These are phyloP conservation scores for Chlorella sp. DNA, from an alignment of 139 green algal genomes.

Conservation along the genomic window DNA sequence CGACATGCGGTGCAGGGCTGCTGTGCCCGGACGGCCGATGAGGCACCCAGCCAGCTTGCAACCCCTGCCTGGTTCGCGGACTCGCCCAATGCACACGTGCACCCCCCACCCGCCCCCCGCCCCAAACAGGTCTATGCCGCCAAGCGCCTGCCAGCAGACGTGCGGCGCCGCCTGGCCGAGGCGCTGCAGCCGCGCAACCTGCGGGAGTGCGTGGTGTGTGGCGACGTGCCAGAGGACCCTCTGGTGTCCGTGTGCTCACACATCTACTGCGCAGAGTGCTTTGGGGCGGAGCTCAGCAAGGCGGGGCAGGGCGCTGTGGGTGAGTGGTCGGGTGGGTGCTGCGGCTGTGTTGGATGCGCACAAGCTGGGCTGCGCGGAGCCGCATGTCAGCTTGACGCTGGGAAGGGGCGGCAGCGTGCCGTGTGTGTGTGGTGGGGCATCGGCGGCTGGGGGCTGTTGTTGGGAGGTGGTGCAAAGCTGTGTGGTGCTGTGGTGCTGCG, in stretches of 20 bases:
- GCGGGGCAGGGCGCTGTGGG: slow-evolving; percentile 33
- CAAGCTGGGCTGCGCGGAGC: too few species aligned
- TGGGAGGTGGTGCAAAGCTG: too few species aligned
- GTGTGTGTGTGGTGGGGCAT: neutral
- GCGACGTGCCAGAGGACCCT: slow-evolving; percentile 81
- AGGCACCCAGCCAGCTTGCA: neutral
- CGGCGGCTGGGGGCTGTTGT: too few species aligned
- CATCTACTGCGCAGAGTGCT: slow-evolving; percentile 83
- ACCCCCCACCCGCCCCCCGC: too few species aligned
- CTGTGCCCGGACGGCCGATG: neutral
- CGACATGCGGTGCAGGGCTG: too few species aligned
- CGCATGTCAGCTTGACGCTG: too few species aligned
- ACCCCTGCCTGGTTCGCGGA: neutral
- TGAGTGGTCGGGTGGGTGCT: neutral
- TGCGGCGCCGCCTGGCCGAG: slow-evolving; percentile 50
- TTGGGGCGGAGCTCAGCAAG: slow-evolving; percentile 42
- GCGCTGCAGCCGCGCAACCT: slow-evolving; percentile 22
- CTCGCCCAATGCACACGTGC: too few species aligned
- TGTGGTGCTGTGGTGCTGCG: too few species aligned
- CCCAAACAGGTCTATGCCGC: slow-evolving; percentile 61
- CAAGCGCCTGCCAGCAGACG: slow-evolving; percentile 46
- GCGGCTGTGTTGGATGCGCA: too few species aligned
- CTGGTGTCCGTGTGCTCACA: slow-evolving; percentile 74
- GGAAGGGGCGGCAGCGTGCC: too few species aligned
- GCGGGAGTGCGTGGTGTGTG: slow-evolving; percentile 65